phyloP scores from a whole-genome alignment of 495 filamentous ascomycete genomes.

The Pseudomonodictys pantanalensis region DNA sequence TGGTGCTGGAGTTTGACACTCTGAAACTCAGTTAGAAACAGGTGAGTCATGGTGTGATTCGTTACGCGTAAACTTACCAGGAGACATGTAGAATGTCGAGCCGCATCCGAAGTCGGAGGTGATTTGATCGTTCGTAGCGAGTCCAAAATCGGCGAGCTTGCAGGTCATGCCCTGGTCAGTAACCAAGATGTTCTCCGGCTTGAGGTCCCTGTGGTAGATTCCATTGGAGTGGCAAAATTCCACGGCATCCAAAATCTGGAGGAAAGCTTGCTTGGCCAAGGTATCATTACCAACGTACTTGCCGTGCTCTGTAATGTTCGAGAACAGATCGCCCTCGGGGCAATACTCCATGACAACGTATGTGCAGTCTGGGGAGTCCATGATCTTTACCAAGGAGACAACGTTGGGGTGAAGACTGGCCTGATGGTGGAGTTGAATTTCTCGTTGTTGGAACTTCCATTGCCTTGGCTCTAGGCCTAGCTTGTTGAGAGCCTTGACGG shows the following conservation, averaged over 20 bases:
- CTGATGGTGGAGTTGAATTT: conserved; percentile 86
- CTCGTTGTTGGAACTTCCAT: conserved; percentile 82
- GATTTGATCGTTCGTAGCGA: conserved; percentile 77
- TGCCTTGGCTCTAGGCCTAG: conserved; percentile 83
- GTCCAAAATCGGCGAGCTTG: conserved; percentile 95
- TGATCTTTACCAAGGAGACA: conserved; percentile 89
- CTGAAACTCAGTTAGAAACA: conserved; percentile 49
- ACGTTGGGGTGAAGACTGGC: conserved; percentile 90
- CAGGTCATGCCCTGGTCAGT: conserved; percentile 81
- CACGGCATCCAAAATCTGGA: conserved; percentile 97
- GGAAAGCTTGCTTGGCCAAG: conserved; percentile 81
- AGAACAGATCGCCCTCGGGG: conserved; percentile 94
- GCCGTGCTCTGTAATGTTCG: conserved; percentile 91
- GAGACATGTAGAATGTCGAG: conserved; percentile 98
- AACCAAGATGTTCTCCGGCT: conserved; percentile 97
- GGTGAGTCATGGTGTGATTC: conserved; percentile 14
- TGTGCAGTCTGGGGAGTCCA: conserved; percentile 88
- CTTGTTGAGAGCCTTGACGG: conserved; percentile 96
- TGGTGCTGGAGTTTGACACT: conserved; percentile 87
- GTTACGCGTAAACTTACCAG: conserved; percentile 70
- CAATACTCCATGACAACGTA: conserved; percentile 98
- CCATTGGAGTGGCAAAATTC: conserved; percentile 88
- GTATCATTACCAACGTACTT: conserved; percentile 90
- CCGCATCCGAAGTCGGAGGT: conserved; percentile 97
- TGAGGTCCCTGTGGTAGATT: conserved; percentile 96